phyloP scores from a whole-genome alignment of 2,329 filamentous ascomycete species.

The Ophiostoma ulmi region DNA sequence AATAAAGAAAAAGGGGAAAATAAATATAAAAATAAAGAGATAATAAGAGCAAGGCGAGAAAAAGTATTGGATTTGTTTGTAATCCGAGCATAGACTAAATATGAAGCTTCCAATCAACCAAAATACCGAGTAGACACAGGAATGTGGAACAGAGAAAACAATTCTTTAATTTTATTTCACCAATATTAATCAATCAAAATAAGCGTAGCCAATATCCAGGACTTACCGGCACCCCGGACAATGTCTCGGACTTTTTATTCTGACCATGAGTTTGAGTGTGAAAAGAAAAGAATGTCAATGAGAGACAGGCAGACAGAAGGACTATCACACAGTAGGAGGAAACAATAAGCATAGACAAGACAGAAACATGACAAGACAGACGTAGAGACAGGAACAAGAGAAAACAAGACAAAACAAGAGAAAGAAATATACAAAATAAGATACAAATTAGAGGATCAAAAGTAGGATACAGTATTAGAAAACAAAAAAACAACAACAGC shows the following conservation, averaged over 20 bases:
- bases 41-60: not conserved
- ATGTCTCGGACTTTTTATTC: conserved; percentile 5
- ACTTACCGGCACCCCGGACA: not conserved
- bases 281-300: not conserved
- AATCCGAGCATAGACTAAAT: too few relatives aligned
- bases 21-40: conserved; percentile 8
- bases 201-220: conserved; percentile 3
- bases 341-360: not conserved
- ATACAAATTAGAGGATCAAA: not conserved
- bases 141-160: not conserved
- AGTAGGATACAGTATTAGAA: not conserved
- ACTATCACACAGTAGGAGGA: not conserved
- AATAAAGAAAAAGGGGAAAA: not conserved
- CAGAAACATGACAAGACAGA: not conserved
- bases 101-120: not conserved
- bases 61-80: not conserved
- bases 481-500: not conserved
- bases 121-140: not conserved
- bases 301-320: not conserved
- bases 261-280: not conserved
- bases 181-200: not conserved
- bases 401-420: not conserved
- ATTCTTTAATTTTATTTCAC: not conserved
- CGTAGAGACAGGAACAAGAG: not conserved
- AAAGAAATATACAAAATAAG: not conserved